Base-by-base conservation (phyloP, 1,139 yeast genomes). In the Candida freyschussii region DNA sequence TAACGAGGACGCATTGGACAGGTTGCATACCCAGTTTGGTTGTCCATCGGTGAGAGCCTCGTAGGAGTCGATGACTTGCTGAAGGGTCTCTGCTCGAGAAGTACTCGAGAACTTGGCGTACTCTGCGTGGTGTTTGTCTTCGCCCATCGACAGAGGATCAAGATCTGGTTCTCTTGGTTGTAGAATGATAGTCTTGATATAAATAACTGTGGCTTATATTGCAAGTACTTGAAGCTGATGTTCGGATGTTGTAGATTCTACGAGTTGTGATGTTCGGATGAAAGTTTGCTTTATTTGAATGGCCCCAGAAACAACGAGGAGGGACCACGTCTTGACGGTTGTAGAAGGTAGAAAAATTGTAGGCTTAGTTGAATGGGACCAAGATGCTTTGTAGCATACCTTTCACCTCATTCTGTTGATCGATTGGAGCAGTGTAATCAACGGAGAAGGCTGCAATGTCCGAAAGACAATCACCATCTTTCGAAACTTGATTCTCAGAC, bases 21-120 rank as follows among this genome's bases (percentile, higher is more conserved):
- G 61, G 52, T 91, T 91, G 44, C 94, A 77, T 3, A 89, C 89
- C 96, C 96, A 87, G 57, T 85, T 83, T 18, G 63, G 52, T 37
- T 82, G 84, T 13, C 66, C 85, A 2, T 49, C 59, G 3, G 78
- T 60, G 16, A 91, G 63, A 0, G 93, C 89, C 29, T 65, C 63
- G 46, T 83, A 82, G 2, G 87, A 73, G 29, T 65, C 69, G 2
- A 84, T 40, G 4, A 85, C 59, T 35, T 64, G 66, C 39, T 77
- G 72, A 21, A 89, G 67, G 7, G 76, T 67, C 33, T 83, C 94
- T 20, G 57, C 54, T 45, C 75, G 79, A 30, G 66, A 52, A 2
- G 61, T 50, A 1, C 45, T 32, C 1, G 56, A 39, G 43, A 77
- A 76, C 24, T 66, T 63, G n/a, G 80, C 50, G 52, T 72, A 79